These are phyloP conservation scores for Beauveria bassiana DNA, from an alignment of 2,329 filamentous ascomycete genomes.

Conservation along the genomic window DNA sequence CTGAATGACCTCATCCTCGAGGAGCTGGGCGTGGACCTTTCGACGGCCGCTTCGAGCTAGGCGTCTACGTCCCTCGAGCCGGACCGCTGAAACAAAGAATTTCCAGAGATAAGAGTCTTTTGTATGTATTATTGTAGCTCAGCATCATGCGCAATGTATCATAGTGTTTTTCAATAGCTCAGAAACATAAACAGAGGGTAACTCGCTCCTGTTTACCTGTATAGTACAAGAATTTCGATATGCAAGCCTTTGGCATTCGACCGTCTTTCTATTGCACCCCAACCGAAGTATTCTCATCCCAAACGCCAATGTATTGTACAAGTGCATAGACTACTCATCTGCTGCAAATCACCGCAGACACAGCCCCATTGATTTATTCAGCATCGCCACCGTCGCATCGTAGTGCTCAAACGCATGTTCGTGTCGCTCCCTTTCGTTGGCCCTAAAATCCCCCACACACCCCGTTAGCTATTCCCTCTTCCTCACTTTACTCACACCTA, in stretches of 20 bases:
- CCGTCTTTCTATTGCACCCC: background rate
- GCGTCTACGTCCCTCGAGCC: background rate
- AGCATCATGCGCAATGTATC: background rate
- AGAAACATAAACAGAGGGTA: background rate
- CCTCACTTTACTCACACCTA: background rate
- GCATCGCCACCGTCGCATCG: conserved; percentile 61
- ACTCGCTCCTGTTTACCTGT: background rate
- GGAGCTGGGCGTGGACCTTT: conserved; percentile 65
- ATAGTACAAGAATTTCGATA: background rate
- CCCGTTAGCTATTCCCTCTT: background rate
- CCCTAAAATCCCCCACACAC: conserved; percentile 9
- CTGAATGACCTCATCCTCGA: conserved; percentile 64
- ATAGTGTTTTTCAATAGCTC: background rate
- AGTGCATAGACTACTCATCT: too few relatives aligned
- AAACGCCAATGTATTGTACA: background rate
- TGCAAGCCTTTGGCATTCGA: background rate
- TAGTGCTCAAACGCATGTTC: conserved; percentile 49
- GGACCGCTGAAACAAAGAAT: background rate
- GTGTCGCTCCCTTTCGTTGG: conserved; percentile 16
- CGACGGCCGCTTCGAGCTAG: conserved; percentile 21
- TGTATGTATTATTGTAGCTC: background rate
- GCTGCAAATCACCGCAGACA: conserved; percentile 43
- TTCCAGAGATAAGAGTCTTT: background rate
- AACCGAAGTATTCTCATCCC: background rate
- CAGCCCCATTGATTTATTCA: conserved; percentile 65